A percentile compares a stretch with the other conserved stretches of the same genome.
Evolutionary conservation across 768 basidiomycete genomes (phyloP).

Genomic region (Termitomyces sp.): DNA sequence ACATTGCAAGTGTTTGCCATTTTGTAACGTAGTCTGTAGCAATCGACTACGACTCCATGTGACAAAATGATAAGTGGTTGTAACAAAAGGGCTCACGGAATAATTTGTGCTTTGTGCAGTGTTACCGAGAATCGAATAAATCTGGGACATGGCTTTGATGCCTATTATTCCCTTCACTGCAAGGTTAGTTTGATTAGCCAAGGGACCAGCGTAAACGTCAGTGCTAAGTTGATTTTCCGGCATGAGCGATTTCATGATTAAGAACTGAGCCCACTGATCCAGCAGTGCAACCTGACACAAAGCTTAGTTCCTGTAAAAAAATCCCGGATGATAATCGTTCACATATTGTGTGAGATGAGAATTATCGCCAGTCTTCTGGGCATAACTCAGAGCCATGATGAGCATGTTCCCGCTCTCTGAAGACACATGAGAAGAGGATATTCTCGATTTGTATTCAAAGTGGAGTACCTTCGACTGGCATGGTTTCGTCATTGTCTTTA

Average conservation of each 20-base stretch:
- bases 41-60: constrained; percentile 38
- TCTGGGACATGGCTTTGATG: constrained; percentile 61
- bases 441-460: fast-evolving
- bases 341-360: constrained; percentile 50
- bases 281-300: constrained; percentile 34
- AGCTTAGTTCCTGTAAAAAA: not conserved
- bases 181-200: constrained; percentile 65
- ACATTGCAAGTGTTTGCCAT: constrained; percentile 52
- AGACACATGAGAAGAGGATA: not conserved
- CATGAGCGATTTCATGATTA: constrained; percentile 48
- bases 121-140: constrained; percentile 42
- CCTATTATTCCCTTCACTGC: constrained; percentile 72
- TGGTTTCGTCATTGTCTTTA: constrained; percentile 47
- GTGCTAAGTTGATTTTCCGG: constrained; percentile 54
- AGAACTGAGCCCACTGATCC: constrained; percentile 63
- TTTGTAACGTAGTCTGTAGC: constrained; percentile 49
- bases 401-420: constrained; percentile 73
- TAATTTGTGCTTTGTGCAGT: constrained; percentile 36
- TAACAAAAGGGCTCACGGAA: constrained; percentile 24
- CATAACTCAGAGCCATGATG: constrained; percentile 65
- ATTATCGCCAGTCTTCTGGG: constrained; percentile 48
- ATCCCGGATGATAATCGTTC: constrained; percentile 14
- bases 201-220: constrained; percentile 51
- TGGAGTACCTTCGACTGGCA: constrained; percentile 48
- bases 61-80: not conserved